phyloP scores from a whole-genome alignment of 371 early-diverging fungal genomes.

The Dinochytrium kinnereticum region DNA sequence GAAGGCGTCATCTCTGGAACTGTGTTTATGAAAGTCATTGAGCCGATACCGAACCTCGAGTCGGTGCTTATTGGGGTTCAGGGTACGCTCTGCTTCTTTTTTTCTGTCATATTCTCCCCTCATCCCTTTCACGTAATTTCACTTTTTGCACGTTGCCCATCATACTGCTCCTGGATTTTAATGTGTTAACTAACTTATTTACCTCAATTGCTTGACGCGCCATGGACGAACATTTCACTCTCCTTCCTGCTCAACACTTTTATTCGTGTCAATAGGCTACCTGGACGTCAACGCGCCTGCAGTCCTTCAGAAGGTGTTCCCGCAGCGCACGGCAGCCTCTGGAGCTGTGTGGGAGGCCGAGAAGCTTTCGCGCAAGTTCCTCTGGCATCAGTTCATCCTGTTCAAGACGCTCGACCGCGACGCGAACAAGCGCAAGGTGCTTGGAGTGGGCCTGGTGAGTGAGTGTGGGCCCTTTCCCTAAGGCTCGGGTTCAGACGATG shows the following conservation, averaged over 20 bases:
- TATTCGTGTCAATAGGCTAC: background rate
- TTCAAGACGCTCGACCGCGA: background rate
- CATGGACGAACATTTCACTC: no score
- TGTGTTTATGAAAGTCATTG: background rate
- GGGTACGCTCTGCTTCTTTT: background rate
- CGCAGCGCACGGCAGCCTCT: background rate
- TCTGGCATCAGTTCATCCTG: conserved; percentile 1
- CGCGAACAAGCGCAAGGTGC: background rate
- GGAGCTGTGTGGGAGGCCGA: background rate
- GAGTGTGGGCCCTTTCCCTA: no score
- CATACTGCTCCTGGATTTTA: no score
- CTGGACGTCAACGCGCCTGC: background rate
- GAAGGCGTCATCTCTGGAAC: conserved; percentile 12
- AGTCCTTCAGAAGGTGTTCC: conserved; percentile 2
- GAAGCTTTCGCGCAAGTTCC: background rate
- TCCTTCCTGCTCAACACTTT: no score
- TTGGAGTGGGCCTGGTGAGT: background rate
- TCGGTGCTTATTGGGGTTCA: background rate
- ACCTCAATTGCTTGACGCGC: no score
- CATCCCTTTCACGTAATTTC: background rate
- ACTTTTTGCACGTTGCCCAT: background rate
- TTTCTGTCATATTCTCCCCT: background rate
- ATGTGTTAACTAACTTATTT: no score
- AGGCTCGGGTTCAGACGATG: no score
- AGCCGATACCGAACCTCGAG: conserved; percentile 3